Percentiles rank a stretch among this genome's conserved stretches.
These are phyloP conservation scores for Xylariaceae sp. DNA, from an alignment of 2,329 filamentous ascomycete species.

Conservation along the genomic window DNA sequence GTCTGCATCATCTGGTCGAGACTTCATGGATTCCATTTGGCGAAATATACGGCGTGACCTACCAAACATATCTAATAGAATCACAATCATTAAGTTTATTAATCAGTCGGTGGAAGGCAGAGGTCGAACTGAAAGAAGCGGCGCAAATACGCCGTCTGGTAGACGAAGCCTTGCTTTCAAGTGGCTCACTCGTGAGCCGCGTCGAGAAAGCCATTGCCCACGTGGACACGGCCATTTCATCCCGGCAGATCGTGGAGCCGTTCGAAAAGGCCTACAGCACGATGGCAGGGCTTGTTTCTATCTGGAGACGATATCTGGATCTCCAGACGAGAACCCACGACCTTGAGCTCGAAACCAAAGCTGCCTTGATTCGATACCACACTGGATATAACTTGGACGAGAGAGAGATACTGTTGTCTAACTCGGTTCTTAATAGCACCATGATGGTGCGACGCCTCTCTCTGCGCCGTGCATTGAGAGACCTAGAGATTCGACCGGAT, in stretches of 20 bases:
- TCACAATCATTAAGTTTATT: slow-evolving; percentile 10
- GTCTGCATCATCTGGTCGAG: slow-evolving; percentile 25
- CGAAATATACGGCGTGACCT: slow-evolving; percentile 13
- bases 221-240: slow-evolving; percentile 12
- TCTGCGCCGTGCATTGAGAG: slow-evolving; percentile 22
- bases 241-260: slow-evolving; percentile 7
- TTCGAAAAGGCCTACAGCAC: slow-evolving; percentile 10
- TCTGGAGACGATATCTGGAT: slow-evolving; percentile 19
- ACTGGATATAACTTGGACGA: slow-evolving; percentile 26
- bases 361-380: slow-evolving; percentile 19
- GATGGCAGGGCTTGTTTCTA: slow-evolving; percentile 21
- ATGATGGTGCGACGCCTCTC: slow-evolving; percentile 11
- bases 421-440: slow-evolving; percentile 1
- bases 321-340: slow-evolving; percentile 20
- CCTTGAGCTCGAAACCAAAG: slow-evolving; percentile 21
- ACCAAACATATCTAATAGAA: slow-evolving; percentile 2
- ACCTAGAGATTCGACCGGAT: slow-evolving; percentile 16
- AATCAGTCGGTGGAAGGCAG: slow-evolving; percentile 11
- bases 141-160: slow-evolving; percentile 1
- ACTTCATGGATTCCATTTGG: slow-evolving; percentile 23
- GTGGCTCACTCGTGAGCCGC: slow-evolving; percentile 5
- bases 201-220: slow-evolving; percentile 16
- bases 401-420: slow-evolving; percentile 14
- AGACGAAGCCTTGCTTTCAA: slow-evolving; percentile 8
- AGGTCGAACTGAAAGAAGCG: slow-evolving; percentile 19